phyloP scores from a whole-genome alignment of 352 stramenopile genomes.

The Chrysophaeum taylorii region DNA sequence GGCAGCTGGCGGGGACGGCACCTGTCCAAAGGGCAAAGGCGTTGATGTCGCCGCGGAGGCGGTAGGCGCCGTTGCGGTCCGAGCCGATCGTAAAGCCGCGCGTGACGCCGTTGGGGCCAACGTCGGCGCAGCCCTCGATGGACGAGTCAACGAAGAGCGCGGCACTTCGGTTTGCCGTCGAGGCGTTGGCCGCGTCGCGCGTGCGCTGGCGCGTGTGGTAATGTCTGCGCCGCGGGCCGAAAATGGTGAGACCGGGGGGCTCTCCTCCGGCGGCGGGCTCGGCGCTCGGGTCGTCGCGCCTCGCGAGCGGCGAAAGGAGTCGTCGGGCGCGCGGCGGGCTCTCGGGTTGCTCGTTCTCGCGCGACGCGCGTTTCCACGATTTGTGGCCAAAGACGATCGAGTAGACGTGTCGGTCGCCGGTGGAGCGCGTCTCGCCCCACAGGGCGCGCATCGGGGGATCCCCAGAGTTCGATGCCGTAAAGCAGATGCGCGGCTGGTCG shows the following conservation, averaged over 20 bases:
- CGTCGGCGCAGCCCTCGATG: constrained; percentile 1
- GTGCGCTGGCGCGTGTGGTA: background rate
- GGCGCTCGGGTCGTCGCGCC: no score
- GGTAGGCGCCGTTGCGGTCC: background rate
- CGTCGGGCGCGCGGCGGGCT: background rate
- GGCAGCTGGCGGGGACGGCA: background rate
- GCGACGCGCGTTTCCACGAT: background rate
- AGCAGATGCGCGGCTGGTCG: background rate
- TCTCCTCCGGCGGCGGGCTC: no score
- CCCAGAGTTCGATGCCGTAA: background rate
- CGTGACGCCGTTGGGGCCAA: background rate
- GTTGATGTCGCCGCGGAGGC: background rate
- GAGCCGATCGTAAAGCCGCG: background rate
- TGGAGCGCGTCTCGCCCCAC: background rate
- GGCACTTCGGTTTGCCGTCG: background rate
- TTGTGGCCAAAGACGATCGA: background rate
- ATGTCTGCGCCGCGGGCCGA: background rate
- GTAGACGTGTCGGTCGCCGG: background rate
- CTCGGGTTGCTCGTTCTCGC: background rate
- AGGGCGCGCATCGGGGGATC: background rate
- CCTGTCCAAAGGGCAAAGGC: background rate
- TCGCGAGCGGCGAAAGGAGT: no score
- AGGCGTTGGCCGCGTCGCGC: background rate
- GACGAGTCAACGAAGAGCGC: background rate
- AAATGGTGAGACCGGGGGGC: background rate